These are phyloP conservation scores for Emergomyces orientalis DNA, from an alignment of 2,329 filamentous ascomycete species.

Conservation along the genomic window DNA sequence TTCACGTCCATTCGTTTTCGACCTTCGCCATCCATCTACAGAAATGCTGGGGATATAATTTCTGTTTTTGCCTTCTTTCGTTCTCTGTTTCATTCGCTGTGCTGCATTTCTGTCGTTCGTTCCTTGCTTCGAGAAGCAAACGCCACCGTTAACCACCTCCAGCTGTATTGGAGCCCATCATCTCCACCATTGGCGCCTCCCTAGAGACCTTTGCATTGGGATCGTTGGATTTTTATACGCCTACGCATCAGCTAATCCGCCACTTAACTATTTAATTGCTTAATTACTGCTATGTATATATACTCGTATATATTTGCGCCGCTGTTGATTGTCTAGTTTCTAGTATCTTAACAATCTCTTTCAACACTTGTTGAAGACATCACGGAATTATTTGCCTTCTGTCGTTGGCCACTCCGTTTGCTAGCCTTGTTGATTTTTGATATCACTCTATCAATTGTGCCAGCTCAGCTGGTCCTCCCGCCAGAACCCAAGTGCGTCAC, in stretches of 20 bases:
- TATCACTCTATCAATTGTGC: not conserved
- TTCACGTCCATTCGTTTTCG: not conserved
- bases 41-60: not conserved
- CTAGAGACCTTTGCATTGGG: not conserved
- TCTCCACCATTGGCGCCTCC: not conserved
- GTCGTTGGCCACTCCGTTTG: not conserved
- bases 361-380: not conserved
- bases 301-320: not conserved
- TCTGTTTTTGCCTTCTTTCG: not conserved
- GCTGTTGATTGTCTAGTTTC: not conserved
- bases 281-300: not conserved
- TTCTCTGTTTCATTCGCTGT: not conserved
- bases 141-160: not conserved
- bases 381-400: not conserved
- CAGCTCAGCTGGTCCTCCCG: not conserved
- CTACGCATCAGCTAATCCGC: not conserved
- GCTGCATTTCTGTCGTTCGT: not conserved
- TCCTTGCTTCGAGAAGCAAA: not conserved
- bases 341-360: not conserved
- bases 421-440: not conserved
- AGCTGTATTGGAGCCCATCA: not conserved
- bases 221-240: not conserved
- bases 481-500: conserved; percentile 4
- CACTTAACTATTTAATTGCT: conserved; percentile 5
- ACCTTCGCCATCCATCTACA: not conserved